Conservation (phyloP, 768 basidiomycete genomes). For the Suillus clintonianus region DNA sequence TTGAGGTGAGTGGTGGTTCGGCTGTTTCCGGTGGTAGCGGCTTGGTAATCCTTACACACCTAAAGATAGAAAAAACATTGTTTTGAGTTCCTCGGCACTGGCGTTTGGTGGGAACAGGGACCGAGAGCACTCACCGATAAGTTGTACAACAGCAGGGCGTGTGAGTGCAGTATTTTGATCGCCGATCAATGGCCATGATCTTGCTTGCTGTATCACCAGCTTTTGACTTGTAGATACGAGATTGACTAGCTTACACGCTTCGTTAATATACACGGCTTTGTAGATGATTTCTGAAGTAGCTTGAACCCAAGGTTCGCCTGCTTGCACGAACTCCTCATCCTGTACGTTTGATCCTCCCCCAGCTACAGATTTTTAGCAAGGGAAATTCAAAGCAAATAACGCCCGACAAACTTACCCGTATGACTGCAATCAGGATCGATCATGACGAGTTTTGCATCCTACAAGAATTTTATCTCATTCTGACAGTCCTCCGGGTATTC, state of each 20-base stretch:
- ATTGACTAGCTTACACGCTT: neutral
- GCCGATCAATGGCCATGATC: neutral
- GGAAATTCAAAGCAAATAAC: neutral
- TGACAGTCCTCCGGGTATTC: constrained; percentile 54
- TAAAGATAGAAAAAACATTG: neutral
- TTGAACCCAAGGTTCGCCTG: constrained; percentile 30
- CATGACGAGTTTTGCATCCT: constrained; percentile 44
- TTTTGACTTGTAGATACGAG: neutral
- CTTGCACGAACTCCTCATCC: constrained; percentile 43
- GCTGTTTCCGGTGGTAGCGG: no score
- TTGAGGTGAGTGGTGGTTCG: no score
- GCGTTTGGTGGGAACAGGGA: neutral
- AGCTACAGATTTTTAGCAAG: constrained; percentile 27
- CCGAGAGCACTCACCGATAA: neutral
- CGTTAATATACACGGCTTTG: neutral
- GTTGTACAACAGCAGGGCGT: neutral
- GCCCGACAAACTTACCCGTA: constrained; percentile 39
- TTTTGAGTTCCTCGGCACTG: neutral
- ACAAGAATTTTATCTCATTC: constrained; percentile 42
- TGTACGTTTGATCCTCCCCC: constrained; percentile 44
- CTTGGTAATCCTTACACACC: no score
- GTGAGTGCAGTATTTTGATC: neutral
- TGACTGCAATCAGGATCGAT: constrained; percentile 61
- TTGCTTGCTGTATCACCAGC: neutral
- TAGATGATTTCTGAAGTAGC: neutral